Base-by-base conservation (phyloP, 192 early-diverging fungal species). In the Entomortierella beljakovae region DNA sequence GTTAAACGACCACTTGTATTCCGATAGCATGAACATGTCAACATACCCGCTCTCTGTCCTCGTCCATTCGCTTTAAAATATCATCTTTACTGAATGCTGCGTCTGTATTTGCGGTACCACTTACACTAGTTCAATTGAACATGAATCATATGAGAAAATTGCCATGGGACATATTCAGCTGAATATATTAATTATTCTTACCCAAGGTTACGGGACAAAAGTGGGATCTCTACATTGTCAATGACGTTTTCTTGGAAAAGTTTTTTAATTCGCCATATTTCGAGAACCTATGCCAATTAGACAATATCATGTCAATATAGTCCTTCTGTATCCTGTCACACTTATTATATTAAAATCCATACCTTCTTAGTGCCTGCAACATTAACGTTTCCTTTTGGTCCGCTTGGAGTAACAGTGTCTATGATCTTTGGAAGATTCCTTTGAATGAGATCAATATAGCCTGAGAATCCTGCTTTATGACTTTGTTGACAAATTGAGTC, bases 21-120 rank as follows among this genome's bases (percentile, higher is more conserved):
- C 15, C 26, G 37, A 40, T 6, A 46, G 43, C 15, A 46, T 6
- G 42, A 1, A 1, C 15, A n/a, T n/a, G n/a, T n/a, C n/a, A 13
- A 52, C 75, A 58, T 83, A 86, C 83, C 29, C 88, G 70, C 49
- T 89, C 88, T 60, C 88, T 57, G 64, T 89, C 88, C 35, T 89
- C 84, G 58, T 89, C 88, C 82, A 89, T 87, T 26, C 88, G 81
- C 33, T 71, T 73, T 59, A 87, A 65, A 51, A 89, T 89, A 54
- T 89, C 88, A 15, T 76, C 63, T 40, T 81, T 84, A 28, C 83
- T 70, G 46, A 89, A 83, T 26, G 57, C 71, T 20, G 80, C 38
- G 6, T 79, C 70, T 1, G 60, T 40, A 5, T 55, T 57, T 37
- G 57, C 16, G 25, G 57, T 46, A n/a, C 54, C 61, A 46, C 32